Evolutionary conservation across 495 filamentous ascomycete species (phyloP), one percentile per base, ranked within the genome.

Genomic region (Penicillium maclennaniae): DNA sequence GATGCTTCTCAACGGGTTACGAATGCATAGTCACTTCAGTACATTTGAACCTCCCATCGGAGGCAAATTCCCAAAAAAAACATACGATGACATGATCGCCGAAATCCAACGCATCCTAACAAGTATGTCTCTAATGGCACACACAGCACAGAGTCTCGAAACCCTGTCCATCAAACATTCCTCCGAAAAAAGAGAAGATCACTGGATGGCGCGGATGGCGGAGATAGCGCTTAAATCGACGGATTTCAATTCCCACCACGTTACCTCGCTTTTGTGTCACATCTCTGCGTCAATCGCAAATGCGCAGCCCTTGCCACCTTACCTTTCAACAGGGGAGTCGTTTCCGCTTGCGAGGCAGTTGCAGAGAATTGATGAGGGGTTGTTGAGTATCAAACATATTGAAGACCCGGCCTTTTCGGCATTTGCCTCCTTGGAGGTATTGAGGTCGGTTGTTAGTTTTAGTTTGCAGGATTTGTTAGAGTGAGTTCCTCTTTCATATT

Each of bases 381-480:
- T 90, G n/a, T 62, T 90, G 37, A 80, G 76, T 63, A 69, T 87
- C 10, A 67, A 74, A 17, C 84, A 90, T 62, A 71, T 89, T 45
- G 77, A 81, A 20, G 85, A 89, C 55, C 86, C 85, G 0, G 84
- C 84, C 0, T 91, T 89, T 58, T 76, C 82, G 23, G 85, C 86
- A 6, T 91, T 90, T 71, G 85, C 86, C 0, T 77, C 88, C 1
- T 68, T 90, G 47, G 86, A 90, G 61, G 83, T 92, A 8, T 79
- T 84, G 50, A 82, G 80, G 20, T 79, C 79, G 43, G 77, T 89
- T 47, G 72, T 91, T 9, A 79, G 79, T 39, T 81, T 82, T 49
- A 85, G 87, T 58, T 61, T 89, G 37, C 73, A 74, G 47, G 78
- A 79, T 36, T 60, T 89, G 37, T 55, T 87, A 47, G 69, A 68